Conservation (phyloP, 805 yeast genomes). For the Saturnispora ahearnii region DNA sequence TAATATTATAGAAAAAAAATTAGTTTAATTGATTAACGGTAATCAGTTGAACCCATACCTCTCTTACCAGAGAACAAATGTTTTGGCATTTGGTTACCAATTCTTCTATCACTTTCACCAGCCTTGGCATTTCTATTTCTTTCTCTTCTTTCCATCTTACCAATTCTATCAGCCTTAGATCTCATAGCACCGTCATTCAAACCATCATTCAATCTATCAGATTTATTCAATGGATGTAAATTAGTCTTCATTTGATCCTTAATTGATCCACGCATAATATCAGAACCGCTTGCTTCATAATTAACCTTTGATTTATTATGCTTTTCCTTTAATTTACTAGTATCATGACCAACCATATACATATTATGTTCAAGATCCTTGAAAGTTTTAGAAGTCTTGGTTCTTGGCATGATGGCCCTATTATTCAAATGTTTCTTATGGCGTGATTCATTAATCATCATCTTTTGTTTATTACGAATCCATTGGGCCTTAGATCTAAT, state of each 20-base stretch:
- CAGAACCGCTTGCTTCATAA: conserved; percentile 59
- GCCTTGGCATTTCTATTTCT: conserved; percentile 86
- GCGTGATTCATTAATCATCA: conserved; percentile 83
- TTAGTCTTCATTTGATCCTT: conserved; percentile 15
- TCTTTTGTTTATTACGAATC: conserved; percentile 93
- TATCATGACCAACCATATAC: conserved; percentile 85
- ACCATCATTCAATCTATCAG: conserved; percentile 83
- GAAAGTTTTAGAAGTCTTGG: conserved; percentile 68
- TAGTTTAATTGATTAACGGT: conserved; percentile 38
- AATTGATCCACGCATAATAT: conserved; percentile 45
- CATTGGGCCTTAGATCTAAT: conserved; percentile 82
- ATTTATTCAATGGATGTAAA: conserved; percentile 41
- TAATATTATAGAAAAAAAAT: neutral
- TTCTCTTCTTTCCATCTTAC: conserved; percentile 85
- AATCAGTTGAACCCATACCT: conserved; percentile 87
- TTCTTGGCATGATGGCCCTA: conserved; percentile 83
- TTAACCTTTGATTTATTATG: conserved; percentile 15
- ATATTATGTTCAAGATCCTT: conserved; percentile 81
- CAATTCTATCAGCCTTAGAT: conserved; percentile 77
- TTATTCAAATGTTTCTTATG: conserved; percentile 80
- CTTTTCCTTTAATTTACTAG: conserved; percentile 48
- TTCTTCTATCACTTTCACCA: conserved; percentile 94
- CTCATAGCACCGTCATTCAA: conserved; percentile 72
- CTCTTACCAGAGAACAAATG: conserved; percentile 95
- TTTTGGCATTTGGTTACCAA: conserved; percentile 77